Conservation (phyloP, 2,329 filamentous ascomycete species). For the Aspergillus quadricinctus region DNA sequence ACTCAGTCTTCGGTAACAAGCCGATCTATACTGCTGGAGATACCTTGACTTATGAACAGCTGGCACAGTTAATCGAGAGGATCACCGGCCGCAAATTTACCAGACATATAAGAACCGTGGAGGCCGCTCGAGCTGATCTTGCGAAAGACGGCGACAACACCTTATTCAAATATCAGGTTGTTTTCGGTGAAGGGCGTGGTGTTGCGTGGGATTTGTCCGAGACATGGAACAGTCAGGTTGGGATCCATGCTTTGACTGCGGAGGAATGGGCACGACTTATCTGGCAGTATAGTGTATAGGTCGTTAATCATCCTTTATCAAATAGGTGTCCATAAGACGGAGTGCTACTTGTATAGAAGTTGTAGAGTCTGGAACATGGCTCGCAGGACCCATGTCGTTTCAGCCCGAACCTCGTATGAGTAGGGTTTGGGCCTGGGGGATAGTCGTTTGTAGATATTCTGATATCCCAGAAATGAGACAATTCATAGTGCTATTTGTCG, state of each 20-base stretch:
- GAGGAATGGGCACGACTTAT: conserved; percentile 12
- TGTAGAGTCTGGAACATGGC: no score
- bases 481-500: no score
- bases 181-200: conserved; percentile 57
- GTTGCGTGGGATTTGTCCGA: conserved; percentile 54
- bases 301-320: background rate
- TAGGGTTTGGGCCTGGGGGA: no score
- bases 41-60: conserved; percentile 53
- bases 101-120: conserved; percentile 42
- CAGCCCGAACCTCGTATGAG: no score
- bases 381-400: no score
- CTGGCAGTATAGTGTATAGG: background rate
- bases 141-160: conserved; percentile 43
- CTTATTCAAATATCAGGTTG: conserved; percentile 56
- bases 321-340: no score
- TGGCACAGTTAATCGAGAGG: conserved; percentile 52
- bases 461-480: no score
- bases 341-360: background rate
- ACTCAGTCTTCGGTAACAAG: conserved; percentile 31
- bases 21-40: conserved; percentile 60
- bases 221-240: conserved; percentile 52
- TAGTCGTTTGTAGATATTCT: no score
- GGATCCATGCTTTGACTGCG: conserved; percentile 33
- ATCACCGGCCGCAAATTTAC: conserved; percentile 41
- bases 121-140: conserved; percentile 36